phyloP scores from a whole-genome alignment of 1,139 yeast species.

The Debaryomyces nepalensis region DNA sequence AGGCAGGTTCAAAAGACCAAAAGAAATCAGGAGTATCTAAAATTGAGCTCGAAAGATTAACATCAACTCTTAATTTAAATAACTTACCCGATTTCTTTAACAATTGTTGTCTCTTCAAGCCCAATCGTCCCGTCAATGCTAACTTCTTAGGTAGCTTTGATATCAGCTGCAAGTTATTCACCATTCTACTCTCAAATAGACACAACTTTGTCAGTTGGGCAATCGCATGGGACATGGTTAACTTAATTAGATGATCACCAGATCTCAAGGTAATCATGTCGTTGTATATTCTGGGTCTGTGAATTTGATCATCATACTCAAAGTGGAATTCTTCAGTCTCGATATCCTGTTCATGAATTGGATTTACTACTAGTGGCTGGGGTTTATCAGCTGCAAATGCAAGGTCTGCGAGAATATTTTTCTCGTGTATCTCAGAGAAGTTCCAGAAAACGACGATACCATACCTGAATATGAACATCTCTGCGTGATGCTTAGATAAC shows the following conservation, averaged over 20 bases:
- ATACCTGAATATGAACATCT: conserved; percentile 84
- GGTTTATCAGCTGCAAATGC: conserved; percentile 67
- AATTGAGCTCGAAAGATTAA: conserved; percentile 85
- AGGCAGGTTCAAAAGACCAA: conserved; percentile 95
- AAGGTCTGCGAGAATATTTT: conserved; percentile 88
- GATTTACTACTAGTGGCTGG: conserved; percentile 63
- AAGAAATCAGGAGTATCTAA: conserved; percentile 95
- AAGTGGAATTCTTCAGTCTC: conserved; percentile 96
- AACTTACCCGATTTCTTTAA: conserved; percentile 87
- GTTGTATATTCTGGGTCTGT: conserved; percentile 87
- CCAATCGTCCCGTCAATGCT: conserved; percentile 87
- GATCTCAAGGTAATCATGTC: conserved; percentile 91
- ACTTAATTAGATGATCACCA: conserved; percentile 89
- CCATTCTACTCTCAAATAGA: conserved; percentile 89
- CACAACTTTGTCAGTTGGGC: conserved; percentile 95
- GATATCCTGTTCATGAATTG: conserved; percentile 85
- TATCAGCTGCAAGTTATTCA: conserved; percentile 79
- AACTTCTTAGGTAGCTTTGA: conserved; percentile 85
- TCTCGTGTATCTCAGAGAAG: conserved; percentile 89
- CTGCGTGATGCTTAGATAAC: conserved; percentile 77
- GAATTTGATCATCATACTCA: conserved; percentile 80
- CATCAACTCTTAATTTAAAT: conserved; percentile 90
- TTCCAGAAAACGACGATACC: conserved; percentile 99
- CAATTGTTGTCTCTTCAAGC: conserved; percentile 76
- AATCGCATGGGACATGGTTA: conserved; percentile 94